Conservation (phyloP, 116 monocot species). For the Dioscorea cayenensis region DNA sequence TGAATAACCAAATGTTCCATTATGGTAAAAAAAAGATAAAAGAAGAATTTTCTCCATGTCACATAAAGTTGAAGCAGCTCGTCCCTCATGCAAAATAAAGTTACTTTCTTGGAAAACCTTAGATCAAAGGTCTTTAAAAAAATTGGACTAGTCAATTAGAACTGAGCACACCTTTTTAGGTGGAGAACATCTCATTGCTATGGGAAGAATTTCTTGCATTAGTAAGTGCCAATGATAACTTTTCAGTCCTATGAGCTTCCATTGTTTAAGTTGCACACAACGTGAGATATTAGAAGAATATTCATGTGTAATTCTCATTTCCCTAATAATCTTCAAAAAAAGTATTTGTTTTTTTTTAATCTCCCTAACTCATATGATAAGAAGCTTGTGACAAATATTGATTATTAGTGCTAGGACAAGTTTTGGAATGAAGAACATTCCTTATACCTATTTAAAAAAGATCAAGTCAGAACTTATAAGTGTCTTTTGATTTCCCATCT, state of each 20-base stretch:
- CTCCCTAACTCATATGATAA: not conserved
- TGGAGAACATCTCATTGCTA: not conserved
- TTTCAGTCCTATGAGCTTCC: too few species aligned
- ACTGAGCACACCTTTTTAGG: not conserved
- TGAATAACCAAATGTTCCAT: too few species aligned
- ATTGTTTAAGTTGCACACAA: slow-evolving; percentile 9
- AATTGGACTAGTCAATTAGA: not conserved
- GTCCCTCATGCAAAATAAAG: not conserved
- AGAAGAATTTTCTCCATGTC: slow-evolving; percentile 11
- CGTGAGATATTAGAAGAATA: too few species aligned
- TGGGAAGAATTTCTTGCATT: too few species aligned
- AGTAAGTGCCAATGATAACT: slow-evolving; percentile 2
- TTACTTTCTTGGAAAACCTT: not conserved
- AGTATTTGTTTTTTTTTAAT: too few species aligned
- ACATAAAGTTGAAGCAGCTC: slow-evolving; percentile 1
- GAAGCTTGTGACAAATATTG: not conserved
- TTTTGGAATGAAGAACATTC: too few species aligned
- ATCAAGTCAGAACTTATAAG: not conserved
- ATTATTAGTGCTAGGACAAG: too few species aligned
- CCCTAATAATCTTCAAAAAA: not conserved
- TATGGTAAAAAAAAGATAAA: slow-evolving; percentile 20
- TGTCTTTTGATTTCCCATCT: too few species aligned
- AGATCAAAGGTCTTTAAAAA: too few species aligned
- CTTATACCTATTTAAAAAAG: not conserved
- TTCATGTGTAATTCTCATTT: slow-evolving; percentile 12